These are phyloP conservation scores for Nicotiana tomentosiformis DNA, from an alignment of 257 asterid genomes.

Conservation along the genomic window DNA sequence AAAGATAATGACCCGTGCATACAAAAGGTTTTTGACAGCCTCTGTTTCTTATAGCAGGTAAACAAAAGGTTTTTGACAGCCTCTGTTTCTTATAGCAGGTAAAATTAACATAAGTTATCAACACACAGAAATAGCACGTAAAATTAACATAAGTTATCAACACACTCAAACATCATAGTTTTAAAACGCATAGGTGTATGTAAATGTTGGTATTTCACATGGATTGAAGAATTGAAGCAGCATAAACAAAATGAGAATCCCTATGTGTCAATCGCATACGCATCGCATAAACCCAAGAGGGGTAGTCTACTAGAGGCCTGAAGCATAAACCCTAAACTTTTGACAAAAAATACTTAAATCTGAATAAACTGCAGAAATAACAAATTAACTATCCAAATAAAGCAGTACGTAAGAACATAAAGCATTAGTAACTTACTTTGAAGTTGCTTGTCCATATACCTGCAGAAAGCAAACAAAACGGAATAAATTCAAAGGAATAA, in stretches of 20 bases:
- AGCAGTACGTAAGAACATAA: not conserved
- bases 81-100: not conserved
- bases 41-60: not conserved
- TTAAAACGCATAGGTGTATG: not conserved
- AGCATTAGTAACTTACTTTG: conserved; percentile 1
- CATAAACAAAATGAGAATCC: not conserved
- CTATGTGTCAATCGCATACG: not conserved
- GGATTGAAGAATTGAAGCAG: not conserved
- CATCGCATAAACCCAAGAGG: no score
- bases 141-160: not conserved
- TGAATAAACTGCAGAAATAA: not conserved
- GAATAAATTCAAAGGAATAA: not conserved
- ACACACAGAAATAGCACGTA: not conserved
- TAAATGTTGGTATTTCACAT: not conserved
- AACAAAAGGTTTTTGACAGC: not conserved
- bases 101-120: not conserved
- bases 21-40: not conserved
- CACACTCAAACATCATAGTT: not conserved
- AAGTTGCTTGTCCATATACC: conserved; percentile 12
- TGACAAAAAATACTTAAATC: not conserved
- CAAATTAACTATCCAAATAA: not conserved
- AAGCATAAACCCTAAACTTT: not conserved
- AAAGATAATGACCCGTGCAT: not conserved
- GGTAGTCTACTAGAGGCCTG: not conserved
- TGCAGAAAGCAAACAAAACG: not conserved